Conservation (phyloP, 1,139 yeast species). For the Geotrichum restrictum region DNA sequence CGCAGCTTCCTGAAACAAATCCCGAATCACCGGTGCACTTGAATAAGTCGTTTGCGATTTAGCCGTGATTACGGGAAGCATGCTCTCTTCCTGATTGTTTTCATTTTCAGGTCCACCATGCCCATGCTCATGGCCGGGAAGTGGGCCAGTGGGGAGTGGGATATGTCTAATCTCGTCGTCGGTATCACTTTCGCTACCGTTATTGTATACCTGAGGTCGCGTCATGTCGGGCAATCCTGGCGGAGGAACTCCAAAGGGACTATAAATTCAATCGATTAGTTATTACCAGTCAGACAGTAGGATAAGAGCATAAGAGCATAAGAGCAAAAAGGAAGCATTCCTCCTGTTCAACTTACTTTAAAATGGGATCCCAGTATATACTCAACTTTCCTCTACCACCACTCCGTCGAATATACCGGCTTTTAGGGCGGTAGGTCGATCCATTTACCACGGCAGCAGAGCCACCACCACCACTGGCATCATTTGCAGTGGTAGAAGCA, state of each 20-base stretch:
- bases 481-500: slow-evolving; percentile 5
- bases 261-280: slow-evolving; percentile 19
- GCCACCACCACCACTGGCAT: slow-evolving; percentile 1
- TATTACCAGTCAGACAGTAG: too few relatives aligned
- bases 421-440: slow-evolving; percentile 8
- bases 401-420: slow-evolving; percentile 18
- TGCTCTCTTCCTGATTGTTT: slow-evolving; percentile 5
- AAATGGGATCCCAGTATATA: slow-evolving; percentile 32
- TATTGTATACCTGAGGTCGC: slow-evolving; percentile 12
- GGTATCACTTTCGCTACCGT: slow-evolving; percentile 24
- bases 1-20: slow-evolving; percentile 28
- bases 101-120: too few relatives aligned
- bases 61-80: slow-evolving; percentile 16
- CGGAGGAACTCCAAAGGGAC: slow-evolving; percentile 33
- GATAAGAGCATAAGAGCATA: too few relatives aligned
- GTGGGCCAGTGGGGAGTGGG: slow-evolving; percentile 28
- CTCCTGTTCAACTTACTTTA: slow-evolving; percentile 10
- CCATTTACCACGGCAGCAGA: not conserved
- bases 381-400: slow-evolving; percentile 25
- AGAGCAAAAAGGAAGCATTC: not conserved
- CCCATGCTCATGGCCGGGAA: slow-evolving; percentile 14
- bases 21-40: slow-evolving; percentile 29
- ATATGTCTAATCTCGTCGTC: slow-evolving; percentile 26
- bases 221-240: slow-evolving; percentile 26
- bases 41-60: slow-evolving; percentile 29